These are phyloP conservation scores for Salix purpurea DNA, from an alignment of 345 rosid genomes.

Conservation along the genomic window DNA sequence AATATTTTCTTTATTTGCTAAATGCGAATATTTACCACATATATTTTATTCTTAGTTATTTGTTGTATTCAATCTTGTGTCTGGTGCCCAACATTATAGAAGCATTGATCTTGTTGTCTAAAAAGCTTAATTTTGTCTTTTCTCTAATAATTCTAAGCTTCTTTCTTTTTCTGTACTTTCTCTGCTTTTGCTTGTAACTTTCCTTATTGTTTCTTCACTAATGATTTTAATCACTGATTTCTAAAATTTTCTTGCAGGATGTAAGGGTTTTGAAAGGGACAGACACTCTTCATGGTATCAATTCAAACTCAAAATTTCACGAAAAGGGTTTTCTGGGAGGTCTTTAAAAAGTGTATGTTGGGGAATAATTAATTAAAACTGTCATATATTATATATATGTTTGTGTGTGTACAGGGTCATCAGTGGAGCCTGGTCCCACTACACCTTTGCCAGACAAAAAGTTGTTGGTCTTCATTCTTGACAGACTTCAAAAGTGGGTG, in stretches of 20 bases:
- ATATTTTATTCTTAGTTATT: conserved; percentile 29
- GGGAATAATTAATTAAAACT: conserved; percentile 17
- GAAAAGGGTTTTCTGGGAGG: conserved; percentile 38
- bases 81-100: conserved; percentile 33
- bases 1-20: conserved; percentile 22
- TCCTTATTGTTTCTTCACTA: conserved; percentile 18
- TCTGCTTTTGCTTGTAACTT: conserved; percentile 36
- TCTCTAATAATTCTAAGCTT: conserved; percentile 27
- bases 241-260: conserved; percentile 50
- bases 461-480: conserved; percentile 73
- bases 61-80: conserved; percentile 27
- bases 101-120: conserved; percentile 43
- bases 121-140: conserved; percentile 70
- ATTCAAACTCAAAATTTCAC: conserved; percentile 26
- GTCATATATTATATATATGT: conserved; percentile 22
- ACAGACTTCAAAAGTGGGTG: conserved; percentile 86
- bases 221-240: conserved; percentile 10
- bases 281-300: conserved; percentile 67
- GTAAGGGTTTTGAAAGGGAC: conserved; percentile 82
- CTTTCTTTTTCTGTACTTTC: conserved; percentile 21
- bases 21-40: conserved; percentile 12
- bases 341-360: conserved; percentile 20
- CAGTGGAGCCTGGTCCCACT: background rate
- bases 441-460: conserved; percentile 64
- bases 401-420: background rate